Base-by-base conservation (phyloP, 768 basidiomycete genomes). In the Scleroderma citrinum region DNA sequence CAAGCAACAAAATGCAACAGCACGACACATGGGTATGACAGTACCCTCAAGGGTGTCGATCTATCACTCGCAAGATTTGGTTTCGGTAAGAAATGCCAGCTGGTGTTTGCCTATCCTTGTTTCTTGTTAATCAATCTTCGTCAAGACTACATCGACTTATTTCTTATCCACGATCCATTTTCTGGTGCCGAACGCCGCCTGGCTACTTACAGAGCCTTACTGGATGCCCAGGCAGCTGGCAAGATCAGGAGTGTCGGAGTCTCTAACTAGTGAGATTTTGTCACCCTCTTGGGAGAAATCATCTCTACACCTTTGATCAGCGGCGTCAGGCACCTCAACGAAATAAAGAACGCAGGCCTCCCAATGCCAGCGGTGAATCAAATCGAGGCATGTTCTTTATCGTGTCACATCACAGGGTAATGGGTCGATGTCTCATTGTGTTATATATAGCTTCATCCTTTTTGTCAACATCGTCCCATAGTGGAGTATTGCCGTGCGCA, bases 401-500 rank as follows among this genome's bases (percentile, higher is more conserved):
- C 10, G 42, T 24, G 42, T 50, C 26, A 41, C 44, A 21, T 21
- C 17, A 12, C 42, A 32, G 36, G 31, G 43, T 43, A 41, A 49
- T 40, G 43, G 51, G 53, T 56, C 46, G 16, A 5, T 39, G 5
- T 6, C 20, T 47, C 7, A 29, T 46, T 30, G 16, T 31, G 11
- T 49, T 48, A 39, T 41, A n/a, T 40, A 32, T 56, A 90, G 87
- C 70, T 91, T 17, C 88, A 91, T 54, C 88, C 89, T 0, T 76
- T 83, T 50, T 92, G 87, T 66, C 91, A 92, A 60, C 90, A 92
- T 58, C 76, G 73, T 36, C 74, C 80, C 7, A 88, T 93, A 48
- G 87, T 87, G 16, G 75, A 82, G 5, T 93, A 86, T 62, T 91
- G 88, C 67, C 63, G 66, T 19, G 63, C 72, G 36, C 69, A 84